Evolutionary conservation across 768 basidiomycete genomes (phyloP).

Genomic region (Tylopilus rubrobrunneus): DNA sequence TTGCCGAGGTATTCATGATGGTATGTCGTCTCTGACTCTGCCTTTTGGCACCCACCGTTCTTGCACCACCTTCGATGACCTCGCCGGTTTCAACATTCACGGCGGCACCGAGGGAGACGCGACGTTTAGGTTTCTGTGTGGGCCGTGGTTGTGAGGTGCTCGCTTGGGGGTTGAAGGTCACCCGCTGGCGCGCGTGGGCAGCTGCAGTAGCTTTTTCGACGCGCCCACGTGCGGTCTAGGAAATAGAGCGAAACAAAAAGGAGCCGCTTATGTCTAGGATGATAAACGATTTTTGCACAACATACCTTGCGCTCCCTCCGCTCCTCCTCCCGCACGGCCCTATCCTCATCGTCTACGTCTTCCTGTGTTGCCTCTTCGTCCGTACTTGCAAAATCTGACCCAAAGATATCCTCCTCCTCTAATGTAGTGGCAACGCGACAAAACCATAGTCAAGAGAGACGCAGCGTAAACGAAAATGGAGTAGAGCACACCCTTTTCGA

Average conservation of each 20-base stretch:
- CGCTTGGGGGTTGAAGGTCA: constrained; percentile 62
- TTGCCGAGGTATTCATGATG: constrained; percentile 65
- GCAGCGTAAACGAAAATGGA: background rate
- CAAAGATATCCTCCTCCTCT: constrained; percentile 84
- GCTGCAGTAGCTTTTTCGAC: constrained; percentile 61
- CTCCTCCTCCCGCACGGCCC: constrained; percentile 57
- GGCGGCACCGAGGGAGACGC: constrained; percentile 51
- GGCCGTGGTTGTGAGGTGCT: constrained; percentile 29
- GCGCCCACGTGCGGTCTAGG: constrained; percentile 52
- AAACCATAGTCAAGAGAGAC: background rate
- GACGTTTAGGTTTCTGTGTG: constrained; percentile 35
- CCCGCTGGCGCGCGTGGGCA: constrained; percentile 63
- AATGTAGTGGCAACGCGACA: background rate
- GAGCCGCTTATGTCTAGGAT: too few relatives aligned
- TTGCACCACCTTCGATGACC: constrained; percentile 36
- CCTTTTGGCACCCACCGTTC: constrained; percentile 29
- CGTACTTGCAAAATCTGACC: constrained; percentile 82
- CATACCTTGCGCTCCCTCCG: constrained; percentile 34
- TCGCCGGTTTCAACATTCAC: constrained; percentile 63
- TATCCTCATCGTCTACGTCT: constrained; percentile 54
- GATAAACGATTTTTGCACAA: background rate
- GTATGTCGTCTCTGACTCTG: constrained; percentile 69
- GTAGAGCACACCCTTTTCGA: constrained; percentile 51
- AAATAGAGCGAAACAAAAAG: background rate
- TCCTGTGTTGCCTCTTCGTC: constrained; percentile 62